phyloP scores from a whole-genome alignment of 352 stramenopile genomes.

The Phytophthora fragariae region DNA sequence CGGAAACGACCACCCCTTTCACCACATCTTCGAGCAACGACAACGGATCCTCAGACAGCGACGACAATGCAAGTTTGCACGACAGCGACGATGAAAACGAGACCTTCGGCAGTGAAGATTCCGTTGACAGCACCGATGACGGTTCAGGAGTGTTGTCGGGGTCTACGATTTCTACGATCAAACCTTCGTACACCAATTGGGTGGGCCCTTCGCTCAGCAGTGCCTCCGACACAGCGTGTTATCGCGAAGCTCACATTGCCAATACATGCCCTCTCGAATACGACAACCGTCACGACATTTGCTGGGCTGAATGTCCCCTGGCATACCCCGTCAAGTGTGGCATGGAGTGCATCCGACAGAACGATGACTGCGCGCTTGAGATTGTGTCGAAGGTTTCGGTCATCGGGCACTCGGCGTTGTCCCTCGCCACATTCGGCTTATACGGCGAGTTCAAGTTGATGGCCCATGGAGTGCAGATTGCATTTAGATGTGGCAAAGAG shows the following conservation, averaged over 20 bases:
- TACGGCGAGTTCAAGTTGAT: constrained; percentile 35
- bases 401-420: constrained; percentile 21
- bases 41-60: constrained; percentile 5
- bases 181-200: constrained; percentile 36
- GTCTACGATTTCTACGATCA: constrained; percentile 18
- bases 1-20: background rate
- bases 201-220: constrained; percentile 21
- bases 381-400: constrained; percentile 36
- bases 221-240: constrained; percentile 42
- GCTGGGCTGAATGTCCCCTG: constrained; percentile 47
- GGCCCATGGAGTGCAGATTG: constrained; percentile 19
- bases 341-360: constrained; percentile 50
- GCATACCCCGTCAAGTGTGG: constrained; percentile 45
- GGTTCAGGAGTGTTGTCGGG: background rate
- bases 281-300: constrained; percentile 30
- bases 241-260: constrained; percentile 42
- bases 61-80: constrained; percentile 1
- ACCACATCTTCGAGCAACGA: background rate
- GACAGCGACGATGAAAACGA: background rate
- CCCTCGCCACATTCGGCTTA: constrained; percentile 29
- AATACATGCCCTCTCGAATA: constrained; percentile 35
- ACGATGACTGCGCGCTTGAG: constrained; percentile 41
- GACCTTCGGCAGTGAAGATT: constrained; percentile 2
- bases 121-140: constrained; percentile 13
- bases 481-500: constrained; percentile 40